phyloP scores from a whole-genome alignment of 805 yeast genomes.

The Starmerella etchellsii region DNA sequence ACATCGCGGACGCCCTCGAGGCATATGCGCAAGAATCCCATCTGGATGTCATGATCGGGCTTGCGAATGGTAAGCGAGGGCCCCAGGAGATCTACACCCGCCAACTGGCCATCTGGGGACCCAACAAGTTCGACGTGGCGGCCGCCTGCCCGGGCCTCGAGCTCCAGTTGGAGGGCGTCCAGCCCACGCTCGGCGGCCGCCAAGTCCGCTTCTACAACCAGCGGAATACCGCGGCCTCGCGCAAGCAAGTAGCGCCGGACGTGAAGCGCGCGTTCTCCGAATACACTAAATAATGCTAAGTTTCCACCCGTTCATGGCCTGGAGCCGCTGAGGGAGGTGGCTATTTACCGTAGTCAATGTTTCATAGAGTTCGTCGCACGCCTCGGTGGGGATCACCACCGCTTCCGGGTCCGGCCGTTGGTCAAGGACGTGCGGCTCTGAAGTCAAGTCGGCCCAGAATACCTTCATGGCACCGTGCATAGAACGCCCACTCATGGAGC shows the following conservation, averaged over 20 bases:
- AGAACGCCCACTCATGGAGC: not conserved
- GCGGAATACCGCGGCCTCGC: slow-evolving; percentile 48
- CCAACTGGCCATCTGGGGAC: slow-evolving; percentile 30
- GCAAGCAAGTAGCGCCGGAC: slow-evolving; percentile 78
- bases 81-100: slow-evolving; percentile 31
- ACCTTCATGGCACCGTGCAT: slow-evolving; percentile 32
- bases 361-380: slow-evolving; percentile 25
- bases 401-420: slow-evolving; percentile 33
- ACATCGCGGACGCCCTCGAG: slow-evolving; percentile 24
- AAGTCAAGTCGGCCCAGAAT: slow-evolving; percentile 28
- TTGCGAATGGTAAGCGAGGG: slow-evolving; percentile 32
- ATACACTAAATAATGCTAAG: not conserved
- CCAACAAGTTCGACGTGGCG: slow-evolving; percentile 24
- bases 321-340: slow-evolving; percentile 20
- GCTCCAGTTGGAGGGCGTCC: slow-evolving; percentile 7
- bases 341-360: slow-evolving; percentile 26
- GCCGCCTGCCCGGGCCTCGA: slow-evolving; percentile 12
- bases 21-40: slow-evolving; percentile 26
- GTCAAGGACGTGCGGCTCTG: slow-evolving; percentile 23
- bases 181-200: not conserved
- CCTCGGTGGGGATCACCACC: slow-evolving; percentile 27
- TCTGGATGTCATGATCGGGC: slow-evolving; percentile 34
- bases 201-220: slow-evolving; percentile 32
- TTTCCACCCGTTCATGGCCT: not conserved
- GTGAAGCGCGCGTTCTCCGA: slow-evolving; percentile 21